Evolutionary conservation across 805 yeast species (phyloP), one percentile per base, ranked within the genome.

Genomic region (Metschnikowia aberdeeniae): DNA sequence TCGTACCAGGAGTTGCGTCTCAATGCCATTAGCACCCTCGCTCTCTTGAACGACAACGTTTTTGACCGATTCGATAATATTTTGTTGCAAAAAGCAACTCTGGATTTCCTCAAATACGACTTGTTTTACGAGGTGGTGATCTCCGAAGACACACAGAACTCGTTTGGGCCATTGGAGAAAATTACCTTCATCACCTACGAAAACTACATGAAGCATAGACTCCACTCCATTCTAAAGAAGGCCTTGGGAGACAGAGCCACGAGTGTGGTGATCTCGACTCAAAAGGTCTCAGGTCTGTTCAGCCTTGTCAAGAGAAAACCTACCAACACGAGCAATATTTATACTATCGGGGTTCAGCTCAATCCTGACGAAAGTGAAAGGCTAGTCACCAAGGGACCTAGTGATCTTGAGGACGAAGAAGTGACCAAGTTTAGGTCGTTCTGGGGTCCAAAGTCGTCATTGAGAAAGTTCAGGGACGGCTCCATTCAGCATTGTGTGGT

Each of bases 381-480:
- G 64, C 67, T 87, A 36, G 88, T 93, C 1, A 87, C 95, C 1
- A 87, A 81, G 58, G 97, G 97, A 1, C 97, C 98, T 8, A 66
- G 72, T 32, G 62, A 58, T 36, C 72, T 71, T 11, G 78, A 78
- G 33, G 74, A 77, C 33, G 85, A 80, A 28, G 68, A 69, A 34
- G 81, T 75, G 12, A 68, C 77, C 6, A 73, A 76, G 44, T 93
- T 93, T 69, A 79, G 86, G 53, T 68, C 78, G 5, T 90, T 93
- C 60, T 93, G 99, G 99, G 97, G 97, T 9, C 59, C 77, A 8
- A 84, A 80, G 53, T 81, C 95, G 0, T 87, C 93, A 11, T 72
- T 93, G 45, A 81, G 99, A 71, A 80, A 93, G 61, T 93, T 92
- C 70, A 89, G 87, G 59, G 96, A 93, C 65, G 97, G 97, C 32